These are phyloP conservation scores for Oryza glaberrima DNA, from an alignment of 176 grass and related monocot genomes.

Conservation along the genomic window DNA sequence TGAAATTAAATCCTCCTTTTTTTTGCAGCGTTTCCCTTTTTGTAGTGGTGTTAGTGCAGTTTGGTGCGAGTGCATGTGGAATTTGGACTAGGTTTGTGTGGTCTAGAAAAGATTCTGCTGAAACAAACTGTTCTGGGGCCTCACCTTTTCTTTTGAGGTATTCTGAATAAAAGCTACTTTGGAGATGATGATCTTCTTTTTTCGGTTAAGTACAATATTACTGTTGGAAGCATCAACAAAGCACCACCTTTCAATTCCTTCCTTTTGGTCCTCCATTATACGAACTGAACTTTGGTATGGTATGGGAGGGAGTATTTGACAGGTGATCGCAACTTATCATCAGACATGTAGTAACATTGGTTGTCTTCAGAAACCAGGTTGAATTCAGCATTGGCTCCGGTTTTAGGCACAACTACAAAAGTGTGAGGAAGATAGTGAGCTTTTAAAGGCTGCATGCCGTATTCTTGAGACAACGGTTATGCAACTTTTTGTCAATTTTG, in stretches of 20 bases:
- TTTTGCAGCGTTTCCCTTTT: not conserved
- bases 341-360: not conserved
- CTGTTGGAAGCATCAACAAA: constrained; percentile 6
- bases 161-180: not conserved
- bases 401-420: no score
- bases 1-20: not conserved
- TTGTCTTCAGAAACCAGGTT: not conserved
- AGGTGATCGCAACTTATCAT: not conserved
- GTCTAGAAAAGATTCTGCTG: not conserved
- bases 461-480: no score
- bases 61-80: not conserved
- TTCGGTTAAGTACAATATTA: not conserved
- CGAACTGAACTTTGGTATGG: not conserved
- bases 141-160: not conserved
- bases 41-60: not conserved
- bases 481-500: no score
- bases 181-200: not conserved
- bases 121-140: not conserved
- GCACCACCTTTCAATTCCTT: not conserved
- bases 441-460: no score
- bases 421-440: no score
- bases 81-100: not conserved
- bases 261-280: not conserved
- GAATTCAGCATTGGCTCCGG: not conserved
- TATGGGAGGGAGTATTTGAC: not conserved